Conservation (phyloP, 768 basidiomycete species). For the Melanogaster broomeanus region DNA sequence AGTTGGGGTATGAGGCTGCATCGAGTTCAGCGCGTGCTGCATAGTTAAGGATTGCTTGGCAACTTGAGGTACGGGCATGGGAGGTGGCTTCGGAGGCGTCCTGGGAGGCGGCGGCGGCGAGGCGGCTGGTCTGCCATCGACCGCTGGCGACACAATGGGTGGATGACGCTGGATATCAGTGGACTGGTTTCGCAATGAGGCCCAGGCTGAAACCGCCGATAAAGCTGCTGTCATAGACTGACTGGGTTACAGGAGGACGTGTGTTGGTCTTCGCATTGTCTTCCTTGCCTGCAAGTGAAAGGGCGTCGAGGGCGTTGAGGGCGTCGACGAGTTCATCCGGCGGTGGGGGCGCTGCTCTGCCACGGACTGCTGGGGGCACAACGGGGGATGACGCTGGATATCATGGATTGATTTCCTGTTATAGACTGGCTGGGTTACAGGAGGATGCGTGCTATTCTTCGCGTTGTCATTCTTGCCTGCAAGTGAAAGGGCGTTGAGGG, state of each 20-base stretch:
- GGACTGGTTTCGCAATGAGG: slow-evolving; percentile 6
- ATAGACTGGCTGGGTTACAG: not conserved
- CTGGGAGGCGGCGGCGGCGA: slow-evolving; percentile 15
- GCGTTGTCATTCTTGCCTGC: slow-evolving; percentile 15
- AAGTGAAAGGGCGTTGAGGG: slow-evolving; percentile 36
- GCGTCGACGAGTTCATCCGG: slow-evolving; percentile 31
- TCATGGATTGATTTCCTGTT: no score
- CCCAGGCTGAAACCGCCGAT: slow-evolving; percentile 49
- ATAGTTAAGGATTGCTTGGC: slow-evolving; percentile 36
- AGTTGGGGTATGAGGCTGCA: slow-evolving; percentile 7
- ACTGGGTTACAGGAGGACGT: not conserved
- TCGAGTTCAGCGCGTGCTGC: slow-evolving; percentile 31
- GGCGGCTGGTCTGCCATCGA: slow-evolving; percentile 5
- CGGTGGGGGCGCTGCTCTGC: no score
- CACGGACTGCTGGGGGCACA: no score
- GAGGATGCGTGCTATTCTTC: slow-evolving; percentile 19
- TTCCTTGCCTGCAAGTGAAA: slow-evolving; percentile 30
- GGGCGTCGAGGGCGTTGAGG: slow-evolving; percentile 36
- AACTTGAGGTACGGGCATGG: slow-evolving; percentile 41
- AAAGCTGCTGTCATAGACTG: slow-evolving; percentile 30
- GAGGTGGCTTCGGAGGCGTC: slow-evolving; percentile 19
- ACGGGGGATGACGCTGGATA: no score
- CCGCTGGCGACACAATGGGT: slow-evolving; percentile 4
- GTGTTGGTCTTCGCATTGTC: slow-evolving; percentile 15
- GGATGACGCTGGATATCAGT: slow-evolving; percentile 11